Percentiles rank a stretch among this genome's conserved stretches.
phyloP scores from a whole-genome alignment of 2,329 filamentous ascomycete species.

The Penicillium nordicum region DNA sequence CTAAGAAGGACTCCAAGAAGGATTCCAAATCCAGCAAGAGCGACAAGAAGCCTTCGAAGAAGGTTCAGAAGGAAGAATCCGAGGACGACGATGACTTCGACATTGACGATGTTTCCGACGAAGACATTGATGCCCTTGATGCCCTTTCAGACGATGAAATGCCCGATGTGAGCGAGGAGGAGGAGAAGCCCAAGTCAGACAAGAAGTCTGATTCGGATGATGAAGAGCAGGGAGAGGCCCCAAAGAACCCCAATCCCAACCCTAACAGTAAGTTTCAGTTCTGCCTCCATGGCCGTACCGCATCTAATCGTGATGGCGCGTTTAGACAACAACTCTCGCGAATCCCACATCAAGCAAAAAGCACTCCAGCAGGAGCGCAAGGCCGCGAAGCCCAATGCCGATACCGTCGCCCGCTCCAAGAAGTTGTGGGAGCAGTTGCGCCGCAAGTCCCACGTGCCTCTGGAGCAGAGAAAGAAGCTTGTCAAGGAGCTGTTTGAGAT shows the following conservation, averaged over 20 bases:
- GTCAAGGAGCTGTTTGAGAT: slow-evolving; percentile 88
- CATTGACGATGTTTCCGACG: slow-evolving; percentile 51
- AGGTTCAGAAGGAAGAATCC: slow-evolving; percentile 39
- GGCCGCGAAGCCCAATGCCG: slow-evolving; percentile 86
- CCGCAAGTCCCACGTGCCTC: slow-evolving; percentile 86
- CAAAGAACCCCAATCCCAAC: slow-evolving; percentile 5
- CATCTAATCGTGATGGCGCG: slow-evolving; percentile 11
- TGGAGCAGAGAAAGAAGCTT: slow-evolving; percentile 80
- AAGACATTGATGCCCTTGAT: slow-evolving; percentile 28
- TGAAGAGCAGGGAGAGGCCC: slow-evolving; percentile 7
- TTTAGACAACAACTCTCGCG: slow-evolving; percentile 62
- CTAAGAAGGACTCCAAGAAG: slow-evolving; percentile 26
- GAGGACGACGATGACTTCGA: slow-evolving; percentile 52
- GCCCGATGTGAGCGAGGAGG: slow-evolving; percentile 45
- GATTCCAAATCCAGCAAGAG: slow-evolving; percentile 31
- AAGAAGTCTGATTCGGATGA: slow-evolving; percentile 3
- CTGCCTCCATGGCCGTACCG: slow-evolving; percentile 17
- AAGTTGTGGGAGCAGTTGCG: slow-evolving; percentile 95
- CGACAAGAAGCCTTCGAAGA: slow-evolving; percentile 34
- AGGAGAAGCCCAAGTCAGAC: slow-evolving; percentile 18
- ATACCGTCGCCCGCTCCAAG: slow-evolving; percentile 83
- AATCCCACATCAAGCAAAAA: slow-evolving; percentile 92
- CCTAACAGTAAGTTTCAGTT: slow-evolving; percentile 28
- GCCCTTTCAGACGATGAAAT: slow-evolving; percentile 31
- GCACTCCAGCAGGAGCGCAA: slow-evolving; percentile 83